Evolutionary conservation across 768 basidiomycete genomes (phyloP), one percentile per base, ranked within the genome.

Genomic region (Exsudoporus frostii): DNA sequence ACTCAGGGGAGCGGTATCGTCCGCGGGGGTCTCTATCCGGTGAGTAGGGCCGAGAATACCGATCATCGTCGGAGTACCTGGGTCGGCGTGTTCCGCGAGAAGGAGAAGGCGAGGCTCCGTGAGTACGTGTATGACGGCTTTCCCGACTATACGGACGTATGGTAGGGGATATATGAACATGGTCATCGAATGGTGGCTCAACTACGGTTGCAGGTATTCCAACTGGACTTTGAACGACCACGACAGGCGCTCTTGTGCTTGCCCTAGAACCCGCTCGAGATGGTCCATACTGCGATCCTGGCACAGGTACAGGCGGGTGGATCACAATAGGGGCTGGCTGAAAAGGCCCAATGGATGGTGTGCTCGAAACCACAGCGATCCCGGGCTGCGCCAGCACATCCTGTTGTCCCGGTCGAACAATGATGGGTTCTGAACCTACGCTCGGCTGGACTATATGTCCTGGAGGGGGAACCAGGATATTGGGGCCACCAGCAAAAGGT

Each of bases 11-110:
- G 34, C 51, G 48, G 36, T 53, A 53, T 37, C 51, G 50, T 38
- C 58, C 37, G 14, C 24, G 41, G 38, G 43, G 22, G 13, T 44
- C 29, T 34, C 37, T 4, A 40, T 56, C 56, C 4, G 65, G 65
- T 1, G 65, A 66, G 43, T 62, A 59, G 6, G 58, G 61, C 24
- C 62, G 64, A 50, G 69, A 65, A 20, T 62, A 63, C 33, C 54
- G 50, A 45, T 58, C 54, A 50, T 50, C 53, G 10, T 45, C 50
- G 14, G 9, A 42, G 27, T 38, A 43, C 34, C 53, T 43, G 29
- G 3, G 36, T 36, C 50, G 53, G 15, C 37, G 49, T 9, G 29
- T 11, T 41, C 34, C 30, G 25, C 15, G 54, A 13, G 54, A 22
- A 9, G 43, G 45, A 27, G 60, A 55, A 41, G 49, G 60, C 13